Evolutionary conservation across 371 early-diverging fungal genomes (phyloP).

Genomic region (Entomophthora muscae): DNA sequence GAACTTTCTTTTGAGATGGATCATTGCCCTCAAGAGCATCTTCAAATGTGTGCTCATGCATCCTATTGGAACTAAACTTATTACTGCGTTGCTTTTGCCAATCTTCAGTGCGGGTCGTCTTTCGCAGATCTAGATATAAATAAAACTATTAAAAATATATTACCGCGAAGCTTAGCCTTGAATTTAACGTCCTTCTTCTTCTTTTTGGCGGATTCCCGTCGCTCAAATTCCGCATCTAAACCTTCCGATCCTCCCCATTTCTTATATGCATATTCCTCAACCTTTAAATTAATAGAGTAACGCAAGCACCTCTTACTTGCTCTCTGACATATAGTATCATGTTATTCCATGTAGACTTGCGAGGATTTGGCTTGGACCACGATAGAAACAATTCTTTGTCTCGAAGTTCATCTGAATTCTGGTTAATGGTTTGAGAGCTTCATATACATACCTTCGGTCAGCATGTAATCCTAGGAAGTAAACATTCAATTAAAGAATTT

Average conservation of each 20-base stretch:
- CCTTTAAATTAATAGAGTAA: constrained; percentile 19
- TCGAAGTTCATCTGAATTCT: constrained; percentile 45
- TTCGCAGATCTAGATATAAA: constrained; percentile 6
- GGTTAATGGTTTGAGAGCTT: background rate
- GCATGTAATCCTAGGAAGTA: constrained; percentile 13
- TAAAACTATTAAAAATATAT: background rate
- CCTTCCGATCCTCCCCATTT: constrained; percentile 83
- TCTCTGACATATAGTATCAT: constrained; percentile 83
- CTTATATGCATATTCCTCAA: constrained; percentile 78
- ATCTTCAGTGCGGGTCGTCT: background rate
- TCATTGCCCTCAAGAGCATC: background rate
- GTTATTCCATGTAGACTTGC: constrained; percentile 84
- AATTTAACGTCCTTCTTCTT: constrained; percentile 68
- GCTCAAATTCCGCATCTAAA: constrained; percentile 76
- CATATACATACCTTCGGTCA: constrained; percentile 14
- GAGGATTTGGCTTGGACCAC: constrained; percentile 86
- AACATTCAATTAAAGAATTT: constrained; percentile 1
- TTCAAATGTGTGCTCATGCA: background rate
- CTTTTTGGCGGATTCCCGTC: constrained; percentile 61
- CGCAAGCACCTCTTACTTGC: constrained; percentile 26
- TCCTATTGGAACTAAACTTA: background rate
- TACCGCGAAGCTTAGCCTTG: constrained; percentile 48
- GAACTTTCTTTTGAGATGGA: background rate
- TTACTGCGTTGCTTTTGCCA: constrained; percentile 1
- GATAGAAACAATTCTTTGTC: constrained; percentile 57